Evolutionary conservation across 2,329 filamentous ascomycete species (phyloP), one percentile per base, ranked within the genome.

Genomic region (Capronia americana): DNA sequence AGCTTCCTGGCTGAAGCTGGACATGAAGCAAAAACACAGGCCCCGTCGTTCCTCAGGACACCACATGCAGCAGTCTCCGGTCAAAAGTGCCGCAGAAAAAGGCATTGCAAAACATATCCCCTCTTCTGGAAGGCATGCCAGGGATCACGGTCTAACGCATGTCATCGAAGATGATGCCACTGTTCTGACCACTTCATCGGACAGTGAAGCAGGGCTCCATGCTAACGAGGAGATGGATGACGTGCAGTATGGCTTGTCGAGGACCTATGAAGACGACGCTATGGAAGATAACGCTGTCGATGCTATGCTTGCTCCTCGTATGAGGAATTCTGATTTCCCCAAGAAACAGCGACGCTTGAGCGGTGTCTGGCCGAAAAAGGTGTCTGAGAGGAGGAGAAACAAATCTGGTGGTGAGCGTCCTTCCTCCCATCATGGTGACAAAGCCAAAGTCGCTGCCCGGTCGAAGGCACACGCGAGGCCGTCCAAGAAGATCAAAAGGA

Each of bases 1-100:
- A 20, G 82, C 82, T 5, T 84, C 82, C 26, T 83, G 71, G 74
- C 64, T 72, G 55, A 66, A 68, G 66, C 58, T 72, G 23, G 67
- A 71, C 62, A 34, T 69, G 61, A 63, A 58, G 61, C 30, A 71
- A 51, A 57, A 68, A 61, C 48, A 38, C 10, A 59, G 65, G 53
- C 38, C 50, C 6, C 57, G 46, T 4, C 66, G 46, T 24, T 46
- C 17, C 26, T 8, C 69, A n/a, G 51, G 57, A 17, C 50, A 63
- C 8, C 59, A 34, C 14, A 34, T 34, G 28, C 60, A 44, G 34
- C 57, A 44, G 34, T 68, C 65, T 26, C 64, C 68, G 38, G 46
- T 61, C 26, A 73, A 60, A 38, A 51, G n/a, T n/a, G 32, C 20
- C 14, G 30, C 64, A 30, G 64, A 67, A 26, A 68, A 63, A 44